phyloP scores from a whole-genome alignment of 176 grass and related monocot species.

The Carex pumila region DNA sequence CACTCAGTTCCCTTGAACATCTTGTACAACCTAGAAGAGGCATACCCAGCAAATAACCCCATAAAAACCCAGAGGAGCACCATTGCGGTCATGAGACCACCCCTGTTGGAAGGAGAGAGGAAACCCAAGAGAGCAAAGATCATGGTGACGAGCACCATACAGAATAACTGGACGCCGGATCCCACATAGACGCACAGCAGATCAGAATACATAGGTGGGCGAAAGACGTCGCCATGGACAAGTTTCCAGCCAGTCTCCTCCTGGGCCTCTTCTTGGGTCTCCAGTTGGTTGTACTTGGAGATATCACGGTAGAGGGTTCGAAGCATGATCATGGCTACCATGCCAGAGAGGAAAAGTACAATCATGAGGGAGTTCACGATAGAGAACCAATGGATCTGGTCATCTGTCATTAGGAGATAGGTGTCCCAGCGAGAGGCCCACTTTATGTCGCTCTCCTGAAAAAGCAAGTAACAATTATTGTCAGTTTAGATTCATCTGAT shows the following conservation, averaged over 20 bases:
- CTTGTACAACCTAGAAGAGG: slow-evolving; percentile 62
- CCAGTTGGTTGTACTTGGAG: slow-evolving; percentile 81
- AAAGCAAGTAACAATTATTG: neutral
- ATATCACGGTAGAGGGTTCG: slow-evolving; percentile 74
- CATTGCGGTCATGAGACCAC: slow-evolving; percentile 78
- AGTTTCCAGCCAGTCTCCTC: slow-evolving; percentile 98
- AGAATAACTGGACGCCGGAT: slow-evolving; percentile 77
- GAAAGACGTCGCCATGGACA: slow-evolving; percentile 88
- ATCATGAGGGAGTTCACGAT: slow-evolving; percentile 88
- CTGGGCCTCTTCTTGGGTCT: slow-evolving; percentile 83
- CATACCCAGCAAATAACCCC: slow-evolving; percentile 74
- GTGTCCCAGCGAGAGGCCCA: slow-evolving; percentile 96
- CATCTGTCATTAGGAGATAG: slow-evolving; percentile 90
- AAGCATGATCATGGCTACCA: slow-evolving; percentile 98
- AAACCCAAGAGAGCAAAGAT: slow-evolving; percentile 78
- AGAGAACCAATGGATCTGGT: slow-evolving; percentile 95
- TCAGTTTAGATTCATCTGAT: neutral
- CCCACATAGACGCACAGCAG: slow-evolving; percentile 71
- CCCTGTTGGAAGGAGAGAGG: slow-evolving; percentile 69
- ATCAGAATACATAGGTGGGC: slow-evolving; percentile 45
- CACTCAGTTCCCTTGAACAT: slow-evolving; percentile 72
- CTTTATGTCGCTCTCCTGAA: slow-evolving; percentile 74
- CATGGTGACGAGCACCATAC: slow-evolving; percentile 83
- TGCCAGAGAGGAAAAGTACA: slow-evolving; percentile 80
- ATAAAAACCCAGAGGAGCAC: slow-evolving; percentile 84